Percentiles rank a stretch among this genome's conserved stretches.
Evolutionary conservation across 805 yeast genomes (phyloP).

Genomic region (Nakazawaea pomicola): DNA sequence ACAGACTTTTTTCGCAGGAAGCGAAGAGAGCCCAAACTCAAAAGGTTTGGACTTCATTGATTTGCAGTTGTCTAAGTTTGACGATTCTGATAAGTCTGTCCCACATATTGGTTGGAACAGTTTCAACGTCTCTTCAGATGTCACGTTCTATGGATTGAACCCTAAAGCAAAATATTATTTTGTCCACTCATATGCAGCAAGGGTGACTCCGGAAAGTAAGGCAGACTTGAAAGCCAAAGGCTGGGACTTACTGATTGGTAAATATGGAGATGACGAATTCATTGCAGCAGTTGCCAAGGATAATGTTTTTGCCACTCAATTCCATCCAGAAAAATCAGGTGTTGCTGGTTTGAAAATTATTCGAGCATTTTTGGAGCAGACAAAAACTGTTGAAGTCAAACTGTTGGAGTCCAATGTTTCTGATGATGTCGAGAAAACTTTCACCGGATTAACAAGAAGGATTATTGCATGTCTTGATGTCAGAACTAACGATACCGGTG

Average conservation of each 20-base stretch:
- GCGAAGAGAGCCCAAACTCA: conserved; percentile 63
- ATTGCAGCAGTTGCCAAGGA: conserved; percentile 76
- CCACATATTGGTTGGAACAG: conserved; percentile 97
- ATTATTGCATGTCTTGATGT: conserved; percentile 96
- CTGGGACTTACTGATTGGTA: conserved; percentile 72
- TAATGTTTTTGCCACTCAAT: conserved; percentile 91
- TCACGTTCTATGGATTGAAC: conserved; percentile 56
- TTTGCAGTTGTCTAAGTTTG: conserved; percentile 55
- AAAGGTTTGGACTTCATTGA: conserved; percentile 58
- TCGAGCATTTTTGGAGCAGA: conserved; percentile 59
- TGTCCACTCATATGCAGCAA: conserved; percentile 91
- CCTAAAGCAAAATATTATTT: conserved; percentile 77
- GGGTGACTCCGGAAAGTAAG: conserved; percentile 37
- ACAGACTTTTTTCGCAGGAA: conserved; percentile 73
- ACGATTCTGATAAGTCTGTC: conserved; percentile 64
- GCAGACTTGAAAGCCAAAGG: conserved; percentile 30
- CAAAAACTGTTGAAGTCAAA: conserved; percentile 24
- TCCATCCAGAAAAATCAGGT: conserved; percentile 99
- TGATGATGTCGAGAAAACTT: conserved; percentile 20
- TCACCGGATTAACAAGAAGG: conserved; percentile 75
- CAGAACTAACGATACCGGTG: conserved; percentile 92
- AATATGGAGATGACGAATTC: conserved; percentile 74
- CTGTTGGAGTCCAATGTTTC: conserved; percentile 5
- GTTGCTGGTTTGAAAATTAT: conserved; percentile 79
- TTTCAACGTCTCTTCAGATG: conserved; percentile 16